Conservation (phyloP, 1,139 yeast species). For the Yamadazyma diospyri region DNA sequence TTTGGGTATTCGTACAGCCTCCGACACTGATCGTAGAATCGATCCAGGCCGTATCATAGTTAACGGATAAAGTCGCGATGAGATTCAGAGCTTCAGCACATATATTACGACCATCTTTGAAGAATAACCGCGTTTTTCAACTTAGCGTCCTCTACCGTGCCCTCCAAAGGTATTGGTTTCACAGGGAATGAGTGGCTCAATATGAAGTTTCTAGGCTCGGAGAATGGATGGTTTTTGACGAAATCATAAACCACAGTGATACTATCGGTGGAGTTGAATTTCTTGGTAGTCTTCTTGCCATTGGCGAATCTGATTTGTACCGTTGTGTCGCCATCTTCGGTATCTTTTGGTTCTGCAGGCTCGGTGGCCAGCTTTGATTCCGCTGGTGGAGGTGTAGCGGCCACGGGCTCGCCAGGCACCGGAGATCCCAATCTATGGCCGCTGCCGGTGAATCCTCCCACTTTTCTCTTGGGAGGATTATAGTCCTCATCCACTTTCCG, state of each 20-base stretch:
- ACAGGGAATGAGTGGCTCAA: constrained; percentile 86
- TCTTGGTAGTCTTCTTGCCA: constrained; percentile 67
- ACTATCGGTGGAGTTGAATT: constrained; percentile 62
- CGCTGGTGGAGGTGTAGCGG: constrained; percentile 14
- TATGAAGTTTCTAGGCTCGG: constrained; percentile 51
- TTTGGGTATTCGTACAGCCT: background rate
- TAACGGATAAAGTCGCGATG: too few species aligned
- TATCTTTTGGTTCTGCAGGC: constrained; percentile 1
- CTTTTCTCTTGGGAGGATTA: constrained; percentile 61
- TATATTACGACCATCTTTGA: constrained; percentile 79
- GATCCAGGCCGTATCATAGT: background rate
- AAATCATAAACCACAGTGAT: constrained; percentile 69
- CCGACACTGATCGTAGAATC: too few species aligned
- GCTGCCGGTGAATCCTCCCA: constrained; percentile 72
- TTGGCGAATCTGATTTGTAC: constrained; percentile 85
- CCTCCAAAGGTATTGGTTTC: constrained; percentile 50
- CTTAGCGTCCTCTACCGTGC: constrained; percentile 70
- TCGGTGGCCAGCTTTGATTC: constrained; percentile 9
- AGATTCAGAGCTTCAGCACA: too few species aligned
- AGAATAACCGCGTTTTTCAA: constrained; percentile 83
- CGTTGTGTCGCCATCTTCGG: constrained; percentile 57
- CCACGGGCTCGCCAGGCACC: constrained; percentile 51
- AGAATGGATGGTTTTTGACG: constrained; percentile 48
- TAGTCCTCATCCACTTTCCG: constrained; percentile 81
- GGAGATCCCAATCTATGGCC: constrained; percentile 94